Conservation (phyloP, 257 asterid genomes). For the Solanum ossicruentum region DNA sequence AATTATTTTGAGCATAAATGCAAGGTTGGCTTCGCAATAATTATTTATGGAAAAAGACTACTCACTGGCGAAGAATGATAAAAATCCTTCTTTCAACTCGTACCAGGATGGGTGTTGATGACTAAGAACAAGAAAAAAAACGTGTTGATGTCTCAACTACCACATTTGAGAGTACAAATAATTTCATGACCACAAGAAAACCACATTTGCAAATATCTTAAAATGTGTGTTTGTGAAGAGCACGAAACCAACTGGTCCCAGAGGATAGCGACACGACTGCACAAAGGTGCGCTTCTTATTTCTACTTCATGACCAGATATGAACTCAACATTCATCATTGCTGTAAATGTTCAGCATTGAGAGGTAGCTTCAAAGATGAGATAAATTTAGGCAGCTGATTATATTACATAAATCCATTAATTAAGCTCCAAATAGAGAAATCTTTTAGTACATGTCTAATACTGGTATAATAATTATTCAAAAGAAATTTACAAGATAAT, state of each 20-base stretch:
- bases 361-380: neutral
- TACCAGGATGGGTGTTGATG: too few species aligned
- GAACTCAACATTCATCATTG: too few species aligned
- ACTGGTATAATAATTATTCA: neutral
- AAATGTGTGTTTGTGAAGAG: too few species aligned
- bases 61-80: too few species aligned
- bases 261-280: neutral
- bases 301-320: too few species aligned
- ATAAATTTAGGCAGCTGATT: neutral
- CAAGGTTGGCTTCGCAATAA: neutral
- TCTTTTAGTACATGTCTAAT: neutral
- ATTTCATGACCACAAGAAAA: neutral
- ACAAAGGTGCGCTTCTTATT: too few species aligned
- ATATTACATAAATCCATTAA: neutral
- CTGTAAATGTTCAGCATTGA: neutral
- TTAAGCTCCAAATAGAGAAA: neutral
- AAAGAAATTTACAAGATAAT: neutral
- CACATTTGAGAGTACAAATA: neutral
- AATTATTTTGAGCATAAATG: neutral
- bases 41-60: neutral
- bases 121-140: too few species aligned
- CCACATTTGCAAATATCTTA: too few species aligned
- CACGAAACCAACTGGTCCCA: too few species aligned
- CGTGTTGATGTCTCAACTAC: neutral
- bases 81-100: too few species aligned